phyloP scores from a whole-genome alignment of 208 protist genomes.

The Wallacemonas sp. region DNA sequence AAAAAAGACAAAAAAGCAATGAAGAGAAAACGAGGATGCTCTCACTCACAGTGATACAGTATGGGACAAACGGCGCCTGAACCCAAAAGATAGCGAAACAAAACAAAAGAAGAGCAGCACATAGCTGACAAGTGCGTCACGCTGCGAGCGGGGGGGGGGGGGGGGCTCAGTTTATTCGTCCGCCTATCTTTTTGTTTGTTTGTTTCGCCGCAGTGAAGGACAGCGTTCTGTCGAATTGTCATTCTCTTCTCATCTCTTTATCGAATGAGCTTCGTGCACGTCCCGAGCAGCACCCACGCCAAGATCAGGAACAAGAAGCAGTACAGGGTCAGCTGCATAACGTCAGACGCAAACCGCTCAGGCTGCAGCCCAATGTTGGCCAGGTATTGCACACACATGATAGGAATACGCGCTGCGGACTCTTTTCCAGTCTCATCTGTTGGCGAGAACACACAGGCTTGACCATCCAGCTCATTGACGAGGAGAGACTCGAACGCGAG shows the following conservation, averaged over 20 bases:
- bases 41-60: too few relatives aligned
- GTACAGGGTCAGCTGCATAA: conserved; percentile 75
- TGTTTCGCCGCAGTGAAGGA: too few relatives aligned
- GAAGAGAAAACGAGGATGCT: too few relatives aligned
- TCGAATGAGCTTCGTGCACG: conserved; percentile 60
- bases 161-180: too few relatives aligned
- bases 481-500: conserved; percentile 90
- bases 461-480: conserved; percentile 91
- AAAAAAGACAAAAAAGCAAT: conserved; percentile 8
- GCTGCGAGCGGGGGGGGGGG: too few relatives aligned
- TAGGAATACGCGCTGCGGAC: conserved; percentile 51
- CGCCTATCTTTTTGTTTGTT: too few relatives aligned
- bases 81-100: not conserved
- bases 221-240: too few relatives aligned
- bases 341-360: conserved; percentile 66
- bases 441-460: conserved; percentile 77
- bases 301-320: conserved; percentile 53
- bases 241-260: conserved; percentile 20
- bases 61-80: not conserved
- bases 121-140: not conserved
- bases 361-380: conserved; percentile 79
- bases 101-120: not conserved
- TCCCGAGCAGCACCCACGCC: conserved; percentile 67
- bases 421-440: conserved; percentile 77
- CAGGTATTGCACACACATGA: conserved; percentile 89